These are phyloP conservation scores for Leucaena leucocephala DNA, from an alignment of 306 rosid species.

Conservation along the genomic window DNA sequence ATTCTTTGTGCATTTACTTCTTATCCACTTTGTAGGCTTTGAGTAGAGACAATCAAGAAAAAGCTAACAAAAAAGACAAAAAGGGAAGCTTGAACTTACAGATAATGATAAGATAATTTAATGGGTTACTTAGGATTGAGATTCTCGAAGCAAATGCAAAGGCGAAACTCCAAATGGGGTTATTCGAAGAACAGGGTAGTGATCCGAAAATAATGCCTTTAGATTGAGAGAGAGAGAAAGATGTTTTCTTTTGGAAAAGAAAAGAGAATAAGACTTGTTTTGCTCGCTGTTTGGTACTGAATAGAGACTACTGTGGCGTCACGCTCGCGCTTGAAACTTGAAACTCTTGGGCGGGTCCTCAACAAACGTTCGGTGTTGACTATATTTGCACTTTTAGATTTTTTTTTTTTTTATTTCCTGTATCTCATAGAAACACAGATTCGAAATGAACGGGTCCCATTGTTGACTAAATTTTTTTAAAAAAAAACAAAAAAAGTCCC, in stretches of 20 bases:
- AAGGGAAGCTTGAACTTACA: slow-evolving; percentile 56
- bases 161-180: slow-evolving; percentile 34
- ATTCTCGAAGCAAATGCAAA: slow-evolving; percentile 61
- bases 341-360: slow-evolving; percentile 56
- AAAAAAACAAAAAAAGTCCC: too few species aligned
- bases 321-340: slow-evolving; percentile 49
- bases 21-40: background rate
- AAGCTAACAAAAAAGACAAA: slow-evolving; percentile 39
- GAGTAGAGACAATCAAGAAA: slow-evolving; percentile 23
- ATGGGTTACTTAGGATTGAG: slow-evolving; percentile 40
- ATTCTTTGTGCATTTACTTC: background rate
- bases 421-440: background rate
- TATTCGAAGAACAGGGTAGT: slow-evolving; percentile 42
- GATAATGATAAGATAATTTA: slow-evolving; percentile 47
- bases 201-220: background rate
- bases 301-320: background rate
- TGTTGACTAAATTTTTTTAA: background rate
- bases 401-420: slow-evolving; percentile 32
- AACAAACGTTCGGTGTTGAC: background rate
- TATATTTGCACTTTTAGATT: background rate
- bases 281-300: background rate
- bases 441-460: background rate
- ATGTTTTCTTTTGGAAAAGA: slow-evolving; percentile 58
- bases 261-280: background rate
- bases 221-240: slow-evolving; percentile 35